Evolutionary conservation across 2,329 filamentous ascomycete genomes (phyloP), one percentile per base, ranked within the genome.

Genomic region (Cucurbitaria berberidis): DNA sequence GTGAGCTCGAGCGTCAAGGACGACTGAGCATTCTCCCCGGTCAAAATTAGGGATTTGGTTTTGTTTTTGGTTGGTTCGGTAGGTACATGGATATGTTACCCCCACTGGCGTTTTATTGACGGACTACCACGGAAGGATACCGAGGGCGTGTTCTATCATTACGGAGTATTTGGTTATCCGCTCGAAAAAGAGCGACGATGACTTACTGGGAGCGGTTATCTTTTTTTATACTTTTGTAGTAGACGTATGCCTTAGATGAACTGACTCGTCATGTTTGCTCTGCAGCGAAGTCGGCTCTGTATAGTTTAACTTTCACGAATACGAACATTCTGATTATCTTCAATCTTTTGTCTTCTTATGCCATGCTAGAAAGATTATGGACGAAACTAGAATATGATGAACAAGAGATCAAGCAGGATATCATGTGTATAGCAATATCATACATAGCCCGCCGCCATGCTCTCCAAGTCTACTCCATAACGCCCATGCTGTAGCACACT

Each of bases 1-100:
- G 66, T 57, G 16, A 69, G 66, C 54, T 60, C 65, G 10, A 69
- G 66, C 22, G 64, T 67, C 8, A 63, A 70, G 35, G 68, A 67
- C 18, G 64, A 68, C 27, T 59, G 44, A 48, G 27, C 6, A 35
- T 27, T 11, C 36, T 22, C 16, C 30, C 16, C 13, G 30, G 10
- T 34, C 30, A 16, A n/a, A n/a, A 34, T n/a, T 6, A 34, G 13
- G 36, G 21, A 22, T 39, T 24, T 24, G 8, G 36, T 22, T 24
- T 39, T 6, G 19, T 10, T 15, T 39, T 24, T 22, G 21, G 18
- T 15, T n/a, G 18, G 13, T 26, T 26, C 11, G 36, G 36, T 22
- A n/a, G 18, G 21, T 39, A 39, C 10, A 24, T 19, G 36, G 21
- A 24, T 2, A 24, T 15, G 24, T 39, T 21, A 13, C 10, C 36